Conservation (phyloP, 805 yeast species). For the Ogataea siamensis region DNA sequence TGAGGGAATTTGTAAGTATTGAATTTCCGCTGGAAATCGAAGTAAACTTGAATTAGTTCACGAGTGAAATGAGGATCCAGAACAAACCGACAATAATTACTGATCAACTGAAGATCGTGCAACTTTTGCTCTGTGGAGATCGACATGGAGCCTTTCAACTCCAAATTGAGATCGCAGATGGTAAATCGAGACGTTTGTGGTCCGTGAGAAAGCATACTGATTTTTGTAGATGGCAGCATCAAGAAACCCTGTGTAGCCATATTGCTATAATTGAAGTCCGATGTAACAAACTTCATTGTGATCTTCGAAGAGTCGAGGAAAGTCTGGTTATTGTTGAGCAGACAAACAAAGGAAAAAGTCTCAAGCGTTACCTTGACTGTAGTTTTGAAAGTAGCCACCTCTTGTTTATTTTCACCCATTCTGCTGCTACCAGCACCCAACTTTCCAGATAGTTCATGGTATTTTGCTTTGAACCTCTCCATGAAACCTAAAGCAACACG, state of each 20-base stretch:
- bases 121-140: constrained; percentile 28
- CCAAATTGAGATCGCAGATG: constrained; percentile 45
- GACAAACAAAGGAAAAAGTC: constrained; percentile 12
- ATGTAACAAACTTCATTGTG: constrained; percentile 14
- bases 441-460: background rate
- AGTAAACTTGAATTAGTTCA: constrained; percentile 24
- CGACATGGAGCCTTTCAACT: constrained; percentile 42
- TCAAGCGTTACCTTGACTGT: constrained; percentile 8
- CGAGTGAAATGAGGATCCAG: constrained; percentile 45
- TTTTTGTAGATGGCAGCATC: constrained; percentile 40
- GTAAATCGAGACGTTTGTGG: constrained; percentile 41
- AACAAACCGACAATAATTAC: constrained; percentile 57
- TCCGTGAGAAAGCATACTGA: constrained; percentile 33
- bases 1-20: background rate
- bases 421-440: background rate
- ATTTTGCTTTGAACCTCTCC: background rate
- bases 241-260: constrained; percentile 39
- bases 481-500: background rate
- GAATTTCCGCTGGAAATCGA: constrained; percentile 12
- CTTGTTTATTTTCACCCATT: too few relatives aligned
- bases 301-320: constrained; percentile 16
- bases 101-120: constrained; percentile 54
- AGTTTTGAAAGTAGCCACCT: too few relatives aligned
- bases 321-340: constrained; percentile 18
- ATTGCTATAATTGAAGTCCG: constrained; percentile 14